Base-by-base conservation (phyloP, 257 asterid genomes). In the Primulina eburnea region DNA sequence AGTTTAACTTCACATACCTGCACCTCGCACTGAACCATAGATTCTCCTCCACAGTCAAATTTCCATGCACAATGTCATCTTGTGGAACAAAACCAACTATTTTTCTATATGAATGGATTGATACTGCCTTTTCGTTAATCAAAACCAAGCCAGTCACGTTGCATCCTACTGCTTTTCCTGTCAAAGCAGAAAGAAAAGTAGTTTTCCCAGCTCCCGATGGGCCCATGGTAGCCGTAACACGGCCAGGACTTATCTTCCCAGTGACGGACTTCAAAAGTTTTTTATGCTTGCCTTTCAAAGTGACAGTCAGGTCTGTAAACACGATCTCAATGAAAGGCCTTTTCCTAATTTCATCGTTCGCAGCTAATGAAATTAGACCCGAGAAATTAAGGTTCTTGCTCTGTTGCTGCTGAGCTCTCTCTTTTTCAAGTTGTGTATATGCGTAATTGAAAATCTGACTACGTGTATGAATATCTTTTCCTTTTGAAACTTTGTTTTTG, bases 161-260 rank as follows among this genome's bases (percentile, higher is more conserved):
- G 82, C 88, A 85, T 56, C 90, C 90, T 28, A 82, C 85, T 29
- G 85, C 74, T 79, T 85, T 85, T 73, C 90, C 90, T 53, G 88
- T 83, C 17, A 85, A 68, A 68, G 90, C 90, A 35, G 90, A 85
- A 79, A 85, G 85, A 79, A 85, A 82, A 17, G 90, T 85, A 0
- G 90, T 85, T 66, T 85, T 85, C 55, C 90, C 90, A 67, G 90
- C 90, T 63, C 90, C 90, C 0, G 90, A 85, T 7, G 90, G 90
- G 11, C 90, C 90, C 90, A 85, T 85, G 71, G 79, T 76, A 60
- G 90, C 81, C 24, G 85, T 77, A 57, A 83, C 77, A 20, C 85
- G 86, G 37, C 90, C 86, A 6, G 90, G 90, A 65, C 71, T 79
- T 72, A 85, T 68, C 82, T 69, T 81, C 68, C 90, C 90, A 18